phyloP scores from a whole-genome alignment of 2,329 filamentous ascomycete genomes.

The Botrytis cinerea region DNA sequence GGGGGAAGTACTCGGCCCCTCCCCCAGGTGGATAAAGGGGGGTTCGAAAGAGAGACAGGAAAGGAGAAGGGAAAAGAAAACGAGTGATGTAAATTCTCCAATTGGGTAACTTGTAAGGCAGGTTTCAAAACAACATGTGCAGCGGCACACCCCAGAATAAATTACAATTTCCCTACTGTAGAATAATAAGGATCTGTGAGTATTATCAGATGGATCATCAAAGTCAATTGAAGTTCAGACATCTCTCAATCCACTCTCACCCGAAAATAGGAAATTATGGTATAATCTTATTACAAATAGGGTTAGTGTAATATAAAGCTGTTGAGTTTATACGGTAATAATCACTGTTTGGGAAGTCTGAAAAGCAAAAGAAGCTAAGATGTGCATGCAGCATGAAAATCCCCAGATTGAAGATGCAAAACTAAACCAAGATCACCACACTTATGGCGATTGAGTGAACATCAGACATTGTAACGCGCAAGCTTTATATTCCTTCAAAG shows the following conservation, averaged over 20 bases:
- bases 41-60: background rate
- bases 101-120: background rate
- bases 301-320: background rate
- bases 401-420: background rate
- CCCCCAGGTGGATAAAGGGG: background rate
- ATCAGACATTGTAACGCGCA: background rate
- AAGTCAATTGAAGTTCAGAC: background rate
- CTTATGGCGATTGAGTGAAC: constrained; percentile 1
- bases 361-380: background rate
- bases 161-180: background rate
- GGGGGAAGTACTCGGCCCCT: background rate
- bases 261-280: background rate
- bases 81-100: background rate
- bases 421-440: background rate
- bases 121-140: background rate
- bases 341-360: background rate
- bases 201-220: background rate
- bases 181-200: background rate
- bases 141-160: background rate
- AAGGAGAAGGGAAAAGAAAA: background rate
- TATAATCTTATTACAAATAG: background rate
- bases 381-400: background rate
- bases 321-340: background rate
- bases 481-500: background rate
- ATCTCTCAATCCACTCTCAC: background rate